Evolutionary conservation across 768 basidiomycete genomes (phyloP), one percentile per base, ranked within the genome.

Genomic region (Hygrocybe coccinea): DNA sequence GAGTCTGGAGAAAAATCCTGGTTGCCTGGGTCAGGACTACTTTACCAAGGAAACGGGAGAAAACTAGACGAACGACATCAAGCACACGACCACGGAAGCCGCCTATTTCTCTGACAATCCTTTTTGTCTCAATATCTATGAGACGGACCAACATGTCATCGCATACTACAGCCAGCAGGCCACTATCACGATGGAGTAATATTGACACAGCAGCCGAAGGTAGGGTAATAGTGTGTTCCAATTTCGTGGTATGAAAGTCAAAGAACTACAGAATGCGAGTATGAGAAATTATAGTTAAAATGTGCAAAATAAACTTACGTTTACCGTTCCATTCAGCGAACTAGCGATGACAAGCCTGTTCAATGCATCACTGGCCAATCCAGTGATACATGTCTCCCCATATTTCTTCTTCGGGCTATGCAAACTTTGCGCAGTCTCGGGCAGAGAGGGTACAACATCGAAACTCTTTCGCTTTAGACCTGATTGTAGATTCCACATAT

Each of bases 401-500:
- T 67, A 68, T 67, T 78, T 78, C 48, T 71, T 66, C 11, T 65
- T 67, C 11, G 66, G 62, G 29, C 66, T 69, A 56, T 74, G 72
- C 51, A 77, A 70, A 7, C 80, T 74, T 50, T 71, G 75, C 6
- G 71, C 61, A 7, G 78, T 78, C 58, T 82, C 82, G 19, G 77
- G 69, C 21, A 87, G 87, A 63, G 79, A 81, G 19, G 79, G 69
- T 0, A 86, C 87, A 21, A 95, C 64, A 57, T 77, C 74, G 67
- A 90, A 97, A 1, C 79, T 77, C 71, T 88, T 90, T 44, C 95
- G 79, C 62, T 82, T 81, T 56, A 94, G 80, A 1, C 97, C 97
- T 3, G 90, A 93, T 69, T 99, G 95, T 85, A 99, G 84, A 67
- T 97, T 99, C 89, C 92, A 98, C 86, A 95, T 86, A 56, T 83